phyloP scores from a whole-genome alignment of 495 filamentous ascomycete species.

The Halenospora varia region DNA sequence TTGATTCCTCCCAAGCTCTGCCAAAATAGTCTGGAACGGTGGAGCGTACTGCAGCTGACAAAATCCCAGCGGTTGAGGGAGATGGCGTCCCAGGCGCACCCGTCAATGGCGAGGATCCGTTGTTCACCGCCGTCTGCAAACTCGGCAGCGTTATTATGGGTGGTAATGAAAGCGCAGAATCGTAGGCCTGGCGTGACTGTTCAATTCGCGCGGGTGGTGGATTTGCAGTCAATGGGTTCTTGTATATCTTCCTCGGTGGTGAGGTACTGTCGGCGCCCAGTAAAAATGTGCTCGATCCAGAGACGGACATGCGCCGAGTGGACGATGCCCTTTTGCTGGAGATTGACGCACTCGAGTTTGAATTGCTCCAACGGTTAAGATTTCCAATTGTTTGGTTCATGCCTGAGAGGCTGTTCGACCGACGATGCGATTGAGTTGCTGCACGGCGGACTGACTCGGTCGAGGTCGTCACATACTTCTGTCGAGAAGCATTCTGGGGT shows the following conservation, averaged over 20 bases:
- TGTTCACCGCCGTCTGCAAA: conserved; percentile 16
- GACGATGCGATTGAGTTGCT: background rate
- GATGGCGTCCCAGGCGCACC: conserved; percentile 19
- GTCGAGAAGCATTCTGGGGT: background rate
- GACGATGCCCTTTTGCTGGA: background rate
- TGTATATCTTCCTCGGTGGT: background rate
- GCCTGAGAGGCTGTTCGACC: background rate
- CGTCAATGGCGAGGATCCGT: conserved; percentile 18
- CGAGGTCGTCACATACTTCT: background rate
- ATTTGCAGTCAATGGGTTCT: background rate
- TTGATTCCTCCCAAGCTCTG: conserved; percentile 24
- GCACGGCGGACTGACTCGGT: background rate
- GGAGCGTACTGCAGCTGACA: conserved; percentile 29
- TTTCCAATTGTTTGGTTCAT: background rate
- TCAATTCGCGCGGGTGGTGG: background rate
- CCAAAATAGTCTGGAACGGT: conserved; percentile 33
- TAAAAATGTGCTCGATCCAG: background rate
- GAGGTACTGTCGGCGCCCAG: background rate
- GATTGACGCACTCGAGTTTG: background rate
- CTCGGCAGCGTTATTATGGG: conserved; percentile 23
- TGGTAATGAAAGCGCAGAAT: background rate
- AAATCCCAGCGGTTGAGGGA: conserved; percentile 31
- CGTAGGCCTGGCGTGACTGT: background rate
- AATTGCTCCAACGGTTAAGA: conserved; percentile 1
- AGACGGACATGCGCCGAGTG: background rate